Conservation (phyloP, 2,329 filamentous ascomycete genomes). For the Talaromyces piceae region DNA sequence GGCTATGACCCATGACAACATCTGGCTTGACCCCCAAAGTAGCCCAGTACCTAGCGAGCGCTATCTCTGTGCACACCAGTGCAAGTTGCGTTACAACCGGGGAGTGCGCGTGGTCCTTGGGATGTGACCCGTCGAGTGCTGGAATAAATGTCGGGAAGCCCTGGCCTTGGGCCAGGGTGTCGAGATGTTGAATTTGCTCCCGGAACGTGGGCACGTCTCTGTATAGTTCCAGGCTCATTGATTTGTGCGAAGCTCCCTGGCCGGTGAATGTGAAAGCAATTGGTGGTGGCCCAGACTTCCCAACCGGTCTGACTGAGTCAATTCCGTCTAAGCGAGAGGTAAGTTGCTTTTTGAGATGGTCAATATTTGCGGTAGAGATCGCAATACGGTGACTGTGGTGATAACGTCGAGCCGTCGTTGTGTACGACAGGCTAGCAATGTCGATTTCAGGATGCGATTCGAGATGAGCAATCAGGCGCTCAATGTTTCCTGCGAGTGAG, state of each 20-base stretch:
- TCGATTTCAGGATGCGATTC: slow-evolving; percentile 28
- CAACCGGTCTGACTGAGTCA: background rate
- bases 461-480: slow-evolving; percentile 1
- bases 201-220: slow-evolving; percentile 19
- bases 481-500: slow-evolving; percentile 44
- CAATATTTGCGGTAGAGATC: slow-evolving; percentile 2
- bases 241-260: slow-evolving; percentile 21
- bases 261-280: slow-evolving; percentile 31
- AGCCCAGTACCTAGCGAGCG: slow-evolving; percentile 27
- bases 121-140: slow-evolving; percentile 15
- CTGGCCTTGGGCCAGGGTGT: slow-evolving; percentile 19
- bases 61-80: slow-evolving; percentile 35
- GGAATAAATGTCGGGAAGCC: slow-evolving; percentile 27
- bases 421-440: slow-evolving; percentile 55
- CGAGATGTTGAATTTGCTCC: slow-evolving; percentile 21
- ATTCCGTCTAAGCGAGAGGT: background rate
- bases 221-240: slow-evolving; percentile 23
- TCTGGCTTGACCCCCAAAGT: slow-evolving; percentile 23
- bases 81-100: slow-evolving; percentile 33
- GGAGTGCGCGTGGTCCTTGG: slow-evolving; percentile 4
- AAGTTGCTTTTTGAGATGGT: slow-evolving; percentile 16
- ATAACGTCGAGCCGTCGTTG: slow-evolving; percentile 52
- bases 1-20: slow-evolving; percentile 25
- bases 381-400: slow-evolving; percentile 32
- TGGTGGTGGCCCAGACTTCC: slow-evolving; percentile 2